Percentiles rank a stretch among this genome's conserved stretches.
These are phyloP conservation scores for Evernia prunastri DNA, from an alignment of 495 filamentous ascomycete species.

Conservation along the genomic window DNA sequence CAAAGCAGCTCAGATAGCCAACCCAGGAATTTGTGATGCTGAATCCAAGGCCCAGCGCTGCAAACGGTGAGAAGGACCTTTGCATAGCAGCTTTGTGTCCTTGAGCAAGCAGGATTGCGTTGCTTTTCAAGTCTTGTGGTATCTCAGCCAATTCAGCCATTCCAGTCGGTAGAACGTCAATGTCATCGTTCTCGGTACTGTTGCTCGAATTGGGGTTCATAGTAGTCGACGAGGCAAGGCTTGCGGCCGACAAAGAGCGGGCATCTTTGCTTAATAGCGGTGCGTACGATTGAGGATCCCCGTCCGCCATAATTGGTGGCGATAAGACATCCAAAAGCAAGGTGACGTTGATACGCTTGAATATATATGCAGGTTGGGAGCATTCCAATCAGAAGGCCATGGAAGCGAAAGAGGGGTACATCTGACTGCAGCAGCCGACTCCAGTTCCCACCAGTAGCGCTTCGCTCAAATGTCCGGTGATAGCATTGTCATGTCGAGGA, in stretches of 20 bases:
- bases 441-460: no score
- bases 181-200: background rate
- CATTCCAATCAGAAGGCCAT: no score
- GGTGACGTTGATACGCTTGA: background rate
- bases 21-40: slow-evolving; percentile 39
- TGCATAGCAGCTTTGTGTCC: slow-evolving; percentile 32
- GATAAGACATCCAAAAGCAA: background rate
- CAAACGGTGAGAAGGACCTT: slow-evolving; percentile 31
- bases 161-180: no score
- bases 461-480: no score
- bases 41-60: slow-evolving; percentile 32
- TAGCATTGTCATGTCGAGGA: no score
- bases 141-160: background rate
- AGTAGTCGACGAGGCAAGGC: background rate
- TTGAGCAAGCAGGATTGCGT: slow-evolving; percentile 33
- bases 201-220: background rate
- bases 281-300: background rate
- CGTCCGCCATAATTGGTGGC: background rate
- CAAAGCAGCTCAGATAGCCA: slow-evolving; percentile 29
- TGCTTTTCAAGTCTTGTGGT: background rate
- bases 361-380: no score
- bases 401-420: no score
- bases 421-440: no score
- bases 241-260: background rate
- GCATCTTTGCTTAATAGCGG: background rate